A percentile compares a stretch with the other conserved stretches of the same genome.
phyloP scores from a whole-genome alignment of 768 basidiomycete genomes.

The Tremella mesenterica region DNA sequence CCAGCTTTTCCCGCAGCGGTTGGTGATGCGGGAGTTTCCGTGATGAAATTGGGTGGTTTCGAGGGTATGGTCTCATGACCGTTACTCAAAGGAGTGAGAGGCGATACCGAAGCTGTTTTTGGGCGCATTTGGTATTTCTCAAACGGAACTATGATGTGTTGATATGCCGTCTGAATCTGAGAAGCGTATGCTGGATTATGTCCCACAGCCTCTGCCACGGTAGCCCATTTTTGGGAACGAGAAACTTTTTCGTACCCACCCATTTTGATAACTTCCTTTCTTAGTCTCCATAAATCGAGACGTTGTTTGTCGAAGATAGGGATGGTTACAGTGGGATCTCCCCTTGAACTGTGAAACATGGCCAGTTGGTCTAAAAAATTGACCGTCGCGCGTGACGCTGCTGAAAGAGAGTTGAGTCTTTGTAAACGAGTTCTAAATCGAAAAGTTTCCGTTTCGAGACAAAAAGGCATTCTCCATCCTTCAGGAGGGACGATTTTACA shows the following conservation, averaged over 20 bases:
- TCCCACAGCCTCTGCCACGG: slow-evolving; percentile 70
- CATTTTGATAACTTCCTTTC: slow-evolving; percentile 79
- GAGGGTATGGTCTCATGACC: slow-evolving; percentile 1
- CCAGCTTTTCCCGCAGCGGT: slow-evolving; percentile 17
- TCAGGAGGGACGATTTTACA: slow-evolving; percentile 92
- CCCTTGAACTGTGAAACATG: slow-evolving; percentile 92
- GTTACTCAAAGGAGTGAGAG: slow-evolving; percentile 23
- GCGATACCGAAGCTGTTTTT: slow-evolving; percentile 26
- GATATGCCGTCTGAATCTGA: slow-evolving; percentile 82
- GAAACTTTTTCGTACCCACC: slow-evolving; percentile 82
- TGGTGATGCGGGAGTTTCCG: slow-evolving; percentile 20
- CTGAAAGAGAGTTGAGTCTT: slow-evolving; percentile 91
- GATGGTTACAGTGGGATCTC: slow-evolving; percentile 78
- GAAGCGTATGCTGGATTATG: slow-evolving; percentile 73
- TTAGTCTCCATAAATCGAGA: slow-evolving; percentile 83
- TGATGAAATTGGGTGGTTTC: slow-evolving; percentile 19
- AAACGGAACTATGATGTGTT: slow-evolving; percentile 87
- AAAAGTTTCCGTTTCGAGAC: slow-evolving; percentile 85
- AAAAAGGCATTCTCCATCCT: slow-evolving; percentile 93
- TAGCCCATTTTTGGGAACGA: slow-evolving; percentile 68
- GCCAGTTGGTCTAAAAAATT: slow-evolving; percentile 96
- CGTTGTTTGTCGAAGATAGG: slow-evolving; percentile 89
- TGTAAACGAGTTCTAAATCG: slow-evolving; percentile 93
- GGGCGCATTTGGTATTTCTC: slow-evolving; percentile 75
- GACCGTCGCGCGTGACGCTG: slow-evolving; percentile 88